These are phyloP conservation scores for Rhizophora mangle DNA, from an alignment of 345 rosid genomes.

Conservation along the genomic window DNA sequence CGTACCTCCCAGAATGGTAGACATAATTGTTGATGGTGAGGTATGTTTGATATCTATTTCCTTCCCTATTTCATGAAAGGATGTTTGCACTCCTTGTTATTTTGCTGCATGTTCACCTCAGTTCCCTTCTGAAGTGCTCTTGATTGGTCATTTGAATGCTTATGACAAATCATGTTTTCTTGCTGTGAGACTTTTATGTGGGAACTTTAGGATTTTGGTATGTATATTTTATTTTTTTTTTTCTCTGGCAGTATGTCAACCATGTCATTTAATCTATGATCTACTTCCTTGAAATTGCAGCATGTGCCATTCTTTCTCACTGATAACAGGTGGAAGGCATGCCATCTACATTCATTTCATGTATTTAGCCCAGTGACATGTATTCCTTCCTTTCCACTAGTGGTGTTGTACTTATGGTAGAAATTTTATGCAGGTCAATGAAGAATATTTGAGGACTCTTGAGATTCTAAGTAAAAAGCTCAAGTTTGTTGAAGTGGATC, in stretches of 20 bases:
- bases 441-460: slow-evolving; percentile 83
- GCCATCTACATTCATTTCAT: neutral
- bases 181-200: neutral
- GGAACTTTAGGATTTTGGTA: neutral
- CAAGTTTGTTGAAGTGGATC: slow-evolving; percentile 76
- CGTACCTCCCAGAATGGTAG: slow-evolving; percentile 94
- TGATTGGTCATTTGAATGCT: neutral
- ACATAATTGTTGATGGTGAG: slow-evolving; percentile 97
- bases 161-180: neutral
- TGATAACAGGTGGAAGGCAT: neutral
- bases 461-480: slow-evolving; percentile 92
- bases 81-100: slow-evolving; percentile 4
- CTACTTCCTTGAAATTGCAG: no score
- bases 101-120: neutral
- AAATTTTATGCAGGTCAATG: slow-evolving; percentile 67
- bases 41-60: slow-evolving; percentile 41
- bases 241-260: no score
- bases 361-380: slow-evolving; percentile 1
- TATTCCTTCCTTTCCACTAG: slow-evolving; percentile 2
- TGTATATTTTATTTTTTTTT: no score
- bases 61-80: neutral
- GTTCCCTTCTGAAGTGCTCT: neutral
- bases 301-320: no score
- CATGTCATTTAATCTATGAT: no score
- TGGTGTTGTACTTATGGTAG: slow-evolving; percentile 22